Evolutionary conservation across 352 stramenopile species (phyloP).

Genomic region (Phytopythium montanum): DNA sequence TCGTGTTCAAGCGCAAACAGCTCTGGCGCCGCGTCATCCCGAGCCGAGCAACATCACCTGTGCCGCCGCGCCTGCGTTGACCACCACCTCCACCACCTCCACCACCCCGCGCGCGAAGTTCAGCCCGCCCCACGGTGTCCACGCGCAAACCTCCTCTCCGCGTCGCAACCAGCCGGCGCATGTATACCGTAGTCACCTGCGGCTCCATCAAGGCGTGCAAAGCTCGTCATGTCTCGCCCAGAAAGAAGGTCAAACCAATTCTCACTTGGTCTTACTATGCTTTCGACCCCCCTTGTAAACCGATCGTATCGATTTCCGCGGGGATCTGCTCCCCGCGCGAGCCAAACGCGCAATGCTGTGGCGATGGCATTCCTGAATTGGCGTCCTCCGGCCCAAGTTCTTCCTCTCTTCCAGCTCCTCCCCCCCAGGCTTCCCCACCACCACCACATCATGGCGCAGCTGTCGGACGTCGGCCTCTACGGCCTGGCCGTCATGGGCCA

Average conservation of each 20-base stretch:
- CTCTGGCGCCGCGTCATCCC: neutral
- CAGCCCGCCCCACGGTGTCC: too few relatives aligned
- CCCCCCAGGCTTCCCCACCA: conserved; percentile 4
- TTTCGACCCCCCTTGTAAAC: neutral
- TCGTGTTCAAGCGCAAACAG: conserved; percentile 21
- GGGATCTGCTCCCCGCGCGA: conserved; percentile 1
- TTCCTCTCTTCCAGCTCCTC: conserved; percentile 1
- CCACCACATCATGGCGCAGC: conserved; percentile 37
- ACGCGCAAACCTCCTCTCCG: neutral
- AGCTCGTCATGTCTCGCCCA: conserved; percentile 1
- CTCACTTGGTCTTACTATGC: neutral
- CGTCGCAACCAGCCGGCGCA: too few relatives aligned
- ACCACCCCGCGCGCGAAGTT: neutral
- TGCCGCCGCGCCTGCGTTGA: neutral
- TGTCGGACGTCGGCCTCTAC: conserved; percentile 88
- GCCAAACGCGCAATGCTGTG: neutral
- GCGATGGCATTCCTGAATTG: conserved; percentile 22
- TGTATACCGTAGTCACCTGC: neutral
- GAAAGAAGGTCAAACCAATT: neutral
- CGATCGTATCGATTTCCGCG: conserved; percentile 9
- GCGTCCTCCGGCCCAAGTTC: conserved; percentile 15
- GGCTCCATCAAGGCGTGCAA: neutral
- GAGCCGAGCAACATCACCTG: neutral
- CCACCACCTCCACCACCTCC: neutral
- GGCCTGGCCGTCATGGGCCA: conserved; percentile 95